phyloP scores from a whole-genome alignment of 495 filamentous ascomycete species.

The Xylaria castorea region DNA sequence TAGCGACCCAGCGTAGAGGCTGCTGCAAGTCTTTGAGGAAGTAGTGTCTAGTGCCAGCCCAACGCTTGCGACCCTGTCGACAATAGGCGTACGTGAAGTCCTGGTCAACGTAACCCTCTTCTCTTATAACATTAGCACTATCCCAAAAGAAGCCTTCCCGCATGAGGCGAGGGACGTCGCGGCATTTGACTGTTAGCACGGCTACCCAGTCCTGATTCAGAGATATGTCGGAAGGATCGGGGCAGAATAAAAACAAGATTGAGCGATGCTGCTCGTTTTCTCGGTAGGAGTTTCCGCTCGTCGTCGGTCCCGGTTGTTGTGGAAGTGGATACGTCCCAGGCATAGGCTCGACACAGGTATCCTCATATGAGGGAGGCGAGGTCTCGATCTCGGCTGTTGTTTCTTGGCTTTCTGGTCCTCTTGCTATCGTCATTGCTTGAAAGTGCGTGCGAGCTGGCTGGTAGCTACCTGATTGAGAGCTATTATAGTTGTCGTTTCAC shows the following conservation, averaged over 20 bases:
- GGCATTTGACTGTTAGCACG: constrained; percentile 16
- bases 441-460: too few species aligned
- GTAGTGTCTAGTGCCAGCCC: not conserved
- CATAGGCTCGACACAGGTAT: not conserved
- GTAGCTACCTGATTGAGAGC: too few species aligned
- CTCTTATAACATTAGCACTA: not conserved
- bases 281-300: not conserved
- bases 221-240: not conserved
- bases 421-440: too few species aligned
- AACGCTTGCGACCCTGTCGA: not conserved
- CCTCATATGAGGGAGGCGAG: too few species aligned
- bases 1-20: not conserved
- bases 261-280: not conserved
- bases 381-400: too few species aligned
- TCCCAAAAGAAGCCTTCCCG: constrained; percentile 12
- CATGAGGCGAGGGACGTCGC: constrained; percentile 23
- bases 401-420: too few species aligned
- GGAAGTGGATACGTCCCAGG: too few species aligned
- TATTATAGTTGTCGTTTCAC: too few species aligned
- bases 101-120: not conserved
- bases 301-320: not conserved
- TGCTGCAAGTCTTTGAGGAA: constrained; percentile 4
- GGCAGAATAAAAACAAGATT: not conserved
- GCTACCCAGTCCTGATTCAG: not conserved
- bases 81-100: not conserved